Evolutionary conservation across 176 grass and related monocot genomes (phyloP), one percentile per base, ranked within the genome.

Genomic region (Melocanna baccifera): DNA sequence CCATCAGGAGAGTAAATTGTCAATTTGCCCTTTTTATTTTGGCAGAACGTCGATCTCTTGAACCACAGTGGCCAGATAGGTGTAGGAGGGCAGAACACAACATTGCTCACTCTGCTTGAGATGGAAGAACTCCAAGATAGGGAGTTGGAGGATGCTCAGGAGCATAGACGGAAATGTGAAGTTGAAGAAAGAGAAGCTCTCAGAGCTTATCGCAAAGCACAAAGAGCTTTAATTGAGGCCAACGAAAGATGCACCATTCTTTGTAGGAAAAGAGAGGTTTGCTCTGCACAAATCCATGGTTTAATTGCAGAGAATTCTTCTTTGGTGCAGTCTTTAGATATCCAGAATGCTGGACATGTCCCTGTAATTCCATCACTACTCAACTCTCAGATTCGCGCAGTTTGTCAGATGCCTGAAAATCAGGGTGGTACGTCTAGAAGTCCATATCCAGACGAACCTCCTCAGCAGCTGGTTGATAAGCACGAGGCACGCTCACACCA

Each of bases 91-190:
- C 59, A 45, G 23, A 88, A 71, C 58, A 73, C 89, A 88, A 83
- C 65, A 58, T 87, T 98, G 62, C 71, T 91, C 47, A 86, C 89
- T 78, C 77, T 99, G 53, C 70, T 96, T 66, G 88, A 99, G 55
- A 82, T 90, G 87, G 96, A 96, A 75, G 93, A 99, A 73, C 40
- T 90, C 40, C 91, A 91, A 79, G 96, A 96, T 66, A 90, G 55
- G 85, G 96, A 96, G 81, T 87, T 96, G 84, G 93, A 99, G 84
- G 87, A 91, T 62, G 96, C 89, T 83, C 93, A 96, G 77, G 89
- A 94, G 75, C 69, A 89, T 66, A 92, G 93, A 83, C 64, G 84
- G 56, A 92, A 80, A 79, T 95, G 93, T 32, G 93, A 99, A 85
- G 79, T 89, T 84, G 83, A 94, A 80, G 96, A 99, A 88, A 99